Base-by-base conservation (phyloP, 2,329 filamentous ascomycete species). In the Alternaria consortialis region DNA sequence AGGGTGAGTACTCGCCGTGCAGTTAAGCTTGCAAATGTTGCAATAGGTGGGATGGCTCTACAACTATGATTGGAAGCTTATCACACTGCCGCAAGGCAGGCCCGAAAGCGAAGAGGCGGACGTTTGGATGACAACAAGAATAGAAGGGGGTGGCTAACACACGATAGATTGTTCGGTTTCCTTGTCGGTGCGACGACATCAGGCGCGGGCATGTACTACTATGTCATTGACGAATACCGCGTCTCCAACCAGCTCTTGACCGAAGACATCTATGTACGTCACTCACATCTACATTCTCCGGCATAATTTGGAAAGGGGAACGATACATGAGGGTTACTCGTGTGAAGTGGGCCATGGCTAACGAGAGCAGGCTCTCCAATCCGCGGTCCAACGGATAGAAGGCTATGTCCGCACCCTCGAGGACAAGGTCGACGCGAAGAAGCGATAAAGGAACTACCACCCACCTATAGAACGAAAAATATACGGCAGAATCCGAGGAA, bases 151-250 rank as follows among this genome's bases (percentile, higher is more conserved):
- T 31, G 9, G 20, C 64, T 64, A 53, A 63, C 44, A 52, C 9
- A 15, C 1, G 11, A 31, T 71, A 97, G 94, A 60, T 83, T 97
- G 62, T 93, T 97, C 73, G 94, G 94, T 53, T 98, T 98, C 84
- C 88, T 98, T 52, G 85, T 95, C 66, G 94, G 94, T 68, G 89
- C 91, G 64, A 90, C 91, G 47, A 84, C 93, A 53, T 90, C 94
- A 44, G 93, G 93, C 73, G 87, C 86, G 53, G 90, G 88, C 60
- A 91, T 96, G 72, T 98, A 97, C 83, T 93, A 92, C 79, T 98
- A 98, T 80, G 87, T 97, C 68, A 83, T 98, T 72, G 89, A 94
- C 78, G 94, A 98, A 80, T 98, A 97, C 84, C 93, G 93, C 82
- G 85, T 93, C 43, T 92, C 93, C 70, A 98, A 97, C 83, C 92